Conservation (phyloP, 108 stramenopile species). For the Skeletonema tropicum region DNA sequence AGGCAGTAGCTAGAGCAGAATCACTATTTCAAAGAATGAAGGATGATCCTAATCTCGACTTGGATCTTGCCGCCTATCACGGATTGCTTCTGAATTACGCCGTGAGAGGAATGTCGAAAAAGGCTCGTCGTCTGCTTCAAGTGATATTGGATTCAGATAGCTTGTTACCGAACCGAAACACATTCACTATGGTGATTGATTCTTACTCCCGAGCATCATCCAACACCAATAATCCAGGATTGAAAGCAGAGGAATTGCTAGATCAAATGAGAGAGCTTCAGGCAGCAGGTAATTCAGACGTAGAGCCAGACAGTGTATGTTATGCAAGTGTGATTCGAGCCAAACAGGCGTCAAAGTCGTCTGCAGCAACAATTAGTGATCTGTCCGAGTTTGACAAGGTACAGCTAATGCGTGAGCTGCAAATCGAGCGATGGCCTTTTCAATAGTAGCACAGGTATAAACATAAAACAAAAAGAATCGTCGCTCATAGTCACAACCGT, state of each 20-base stretch:
- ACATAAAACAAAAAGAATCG: too few relatives aligned
- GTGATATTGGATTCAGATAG: conserved; percentile 30
- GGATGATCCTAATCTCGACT: conserved; percentile 1
- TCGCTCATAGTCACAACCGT: too few relatives aligned
- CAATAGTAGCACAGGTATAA: neutral
- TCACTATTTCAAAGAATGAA: conserved; percentile 46
- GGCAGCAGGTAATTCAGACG: conserved; percentile 40
- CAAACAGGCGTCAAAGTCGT: conserved; percentile 14
- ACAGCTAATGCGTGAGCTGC: conserved; percentile 29
- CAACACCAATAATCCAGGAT: conserved; percentile 19
- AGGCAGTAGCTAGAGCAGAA: conserved; percentile 35
- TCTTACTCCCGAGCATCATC: conserved; percentile 33
- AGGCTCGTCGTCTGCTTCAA: conserved; percentile 41
- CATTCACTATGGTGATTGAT: conserved; percentile 69
- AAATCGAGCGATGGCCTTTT: conserved; percentile 43
- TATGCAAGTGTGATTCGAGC: conserved; percentile 39
- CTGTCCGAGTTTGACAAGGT: conserved; percentile 31
- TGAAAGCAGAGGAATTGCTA: conserved; percentile 34
- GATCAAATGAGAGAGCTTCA: conserved; percentile 52
- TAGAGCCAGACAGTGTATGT: conserved; percentile 39
- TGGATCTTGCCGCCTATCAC: conserved; percentile 46
- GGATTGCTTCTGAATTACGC: conserved; percentile 46
- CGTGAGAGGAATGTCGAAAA: conserved; percentile 29
- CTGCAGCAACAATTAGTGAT: conserved; percentile 4
- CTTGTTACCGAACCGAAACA: conserved; percentile 39